These are phyloP conservation scores for Fraxinus albicans DNA, from an alignment of 305 asterid species.

Conservation along the genomic window DNA sequence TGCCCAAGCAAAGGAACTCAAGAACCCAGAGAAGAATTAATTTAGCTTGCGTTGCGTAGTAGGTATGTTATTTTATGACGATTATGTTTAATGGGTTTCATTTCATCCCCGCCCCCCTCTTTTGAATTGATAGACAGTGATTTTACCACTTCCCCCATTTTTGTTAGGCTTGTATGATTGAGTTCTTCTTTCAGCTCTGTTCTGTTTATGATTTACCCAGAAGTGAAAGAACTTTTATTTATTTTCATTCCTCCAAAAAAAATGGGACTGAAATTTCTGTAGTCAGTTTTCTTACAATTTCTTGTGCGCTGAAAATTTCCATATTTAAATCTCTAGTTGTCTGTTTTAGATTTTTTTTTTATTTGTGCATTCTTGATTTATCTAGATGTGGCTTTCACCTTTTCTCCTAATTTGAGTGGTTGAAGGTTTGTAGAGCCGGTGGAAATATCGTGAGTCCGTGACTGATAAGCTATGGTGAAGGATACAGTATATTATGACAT, in stretches of 20 bases:
- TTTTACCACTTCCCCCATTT: neutral
- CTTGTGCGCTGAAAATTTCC: neutral
- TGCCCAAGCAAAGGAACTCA: neutral
- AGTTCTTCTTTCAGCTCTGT: neutral
- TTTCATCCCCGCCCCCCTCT: neutral
- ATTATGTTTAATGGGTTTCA: neutral
- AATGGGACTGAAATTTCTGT: neutral
- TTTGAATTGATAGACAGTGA: neutral
- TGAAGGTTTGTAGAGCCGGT: slow-evolving; percentile 17
- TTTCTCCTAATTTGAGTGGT: slow-evolving; percentile 5
- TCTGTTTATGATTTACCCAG: neutral
- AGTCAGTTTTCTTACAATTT: neutral
- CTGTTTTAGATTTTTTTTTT: neutral
- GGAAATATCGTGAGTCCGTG: neutral
- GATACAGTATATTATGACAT: slow-evolving; percentile 66
- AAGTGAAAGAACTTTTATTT: neutral
- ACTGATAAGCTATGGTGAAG: slow-evolving; percentile 54
- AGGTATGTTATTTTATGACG: neutral
- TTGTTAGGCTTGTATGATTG: neutral
- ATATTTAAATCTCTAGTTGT: neutral
- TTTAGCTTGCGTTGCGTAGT: neutral
- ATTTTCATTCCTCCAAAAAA: neutral
- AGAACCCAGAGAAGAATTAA: neutral
- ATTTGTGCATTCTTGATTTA: neutral
- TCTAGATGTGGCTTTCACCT: neutral